Base-by-base conservation (phyloP, 768 basidiomycete species). In the Sporobolomyces roseus region DNA sequence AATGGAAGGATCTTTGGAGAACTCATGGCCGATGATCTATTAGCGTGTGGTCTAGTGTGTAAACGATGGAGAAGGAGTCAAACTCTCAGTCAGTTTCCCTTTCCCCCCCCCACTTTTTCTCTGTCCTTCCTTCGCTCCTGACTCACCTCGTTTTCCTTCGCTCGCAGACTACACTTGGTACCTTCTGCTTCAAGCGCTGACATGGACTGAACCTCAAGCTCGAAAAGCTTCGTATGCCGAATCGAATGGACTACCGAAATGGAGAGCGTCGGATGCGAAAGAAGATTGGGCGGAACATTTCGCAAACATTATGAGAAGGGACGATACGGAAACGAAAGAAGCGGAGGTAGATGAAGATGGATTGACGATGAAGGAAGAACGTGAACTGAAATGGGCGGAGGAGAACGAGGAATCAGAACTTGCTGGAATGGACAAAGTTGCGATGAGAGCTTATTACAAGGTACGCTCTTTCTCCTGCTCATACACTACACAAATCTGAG, bases 381-480 rank as follows among this genome's bases (percentile, higher is more conserved):
- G 70, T 30, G 75, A 71, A 56, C 65, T 64, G 32, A 71, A 68
- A 61, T 74, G 74, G 74, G 54, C 46, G 19, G 60, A 63, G 35
- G 73, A 77, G 72, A 64, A 70, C 30, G 68, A 66, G 50, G 64
- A 66, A 48, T 25, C 17, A 2, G 65, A 66, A 30, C 14, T 21
- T 0, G 49, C 41, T 10, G 58, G 45, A 23, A 46, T 69, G 33
- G 68, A 71, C 56, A 74, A 74, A 50, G 66, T 54, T n/a, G 74
- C 65, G 4, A 74, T 73, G 66, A 52, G 75, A 33, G 71, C 68
- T 41, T 76, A 66, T 50, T 76, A 76, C 74, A 76, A 76, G 72
- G 74, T 71, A 51, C 25, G 54, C 5, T 4, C 2, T 45, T 46
- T 46, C 69, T 53, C 61, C 38, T 9, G 61, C 32, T n/a, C 25